phyloP scores from a whole-genome alignment of 1,284 basidiomycete genomes.

The Malassezia yamatoensis region DNA sequence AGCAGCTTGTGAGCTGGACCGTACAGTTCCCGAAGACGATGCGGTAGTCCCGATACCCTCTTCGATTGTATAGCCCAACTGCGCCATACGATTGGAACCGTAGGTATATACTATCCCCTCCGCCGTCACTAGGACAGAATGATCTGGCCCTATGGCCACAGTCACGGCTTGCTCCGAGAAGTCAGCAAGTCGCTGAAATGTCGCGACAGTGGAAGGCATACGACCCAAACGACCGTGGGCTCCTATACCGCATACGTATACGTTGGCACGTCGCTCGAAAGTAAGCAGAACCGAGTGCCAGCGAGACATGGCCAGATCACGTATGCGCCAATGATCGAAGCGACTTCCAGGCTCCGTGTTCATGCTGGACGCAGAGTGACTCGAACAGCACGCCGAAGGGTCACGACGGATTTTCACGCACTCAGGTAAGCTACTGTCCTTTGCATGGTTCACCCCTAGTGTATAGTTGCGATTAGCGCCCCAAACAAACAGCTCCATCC shows the following conservation, averaged over 20 bases:
- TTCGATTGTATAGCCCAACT: conserved; percentile 74
- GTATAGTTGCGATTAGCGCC: conserved; percentile 62
- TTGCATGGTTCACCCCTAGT: conserved; percentile 69
- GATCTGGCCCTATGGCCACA: conserved; percentile 82
- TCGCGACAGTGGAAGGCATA: conserved; percentile 68
- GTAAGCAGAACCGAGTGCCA: conserved; percentile 42
- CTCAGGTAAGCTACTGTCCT: conserved; percentile 72
- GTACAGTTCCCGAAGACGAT: conserved; percentile 22
- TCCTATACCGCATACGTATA: conserved; percentile 42
- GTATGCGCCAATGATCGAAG: conserved; percentile 34
- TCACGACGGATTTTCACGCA: conserved; percentile 56
- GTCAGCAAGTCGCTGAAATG: conserved; percentile 58
- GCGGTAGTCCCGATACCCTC: conserved; percentile 36
- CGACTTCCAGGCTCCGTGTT: conserved; percentile 23
- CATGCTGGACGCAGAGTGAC: too few relatives aligned
- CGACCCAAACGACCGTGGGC: conserved; percentile 55
- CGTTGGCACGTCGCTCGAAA: conserved; percentile 35
- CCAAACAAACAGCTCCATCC: conserved; percentile 70
- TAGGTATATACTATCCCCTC: conserved; percentile 76
- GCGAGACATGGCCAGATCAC: conserved; percentile 37
- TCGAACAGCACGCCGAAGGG: neutral
- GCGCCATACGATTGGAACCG: conserved; percentile 67
- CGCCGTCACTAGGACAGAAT: conserved; percentile 73
- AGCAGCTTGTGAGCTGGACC: conserved; percentile 50
- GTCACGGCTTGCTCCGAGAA: conserved; percentile 51